These are phyloP conservation scores for Lecanoromycetidae sp. DNA, from an alignment of 2,329 filamentous ascomycete genomes.

Conservation along the genomic window DNA sequence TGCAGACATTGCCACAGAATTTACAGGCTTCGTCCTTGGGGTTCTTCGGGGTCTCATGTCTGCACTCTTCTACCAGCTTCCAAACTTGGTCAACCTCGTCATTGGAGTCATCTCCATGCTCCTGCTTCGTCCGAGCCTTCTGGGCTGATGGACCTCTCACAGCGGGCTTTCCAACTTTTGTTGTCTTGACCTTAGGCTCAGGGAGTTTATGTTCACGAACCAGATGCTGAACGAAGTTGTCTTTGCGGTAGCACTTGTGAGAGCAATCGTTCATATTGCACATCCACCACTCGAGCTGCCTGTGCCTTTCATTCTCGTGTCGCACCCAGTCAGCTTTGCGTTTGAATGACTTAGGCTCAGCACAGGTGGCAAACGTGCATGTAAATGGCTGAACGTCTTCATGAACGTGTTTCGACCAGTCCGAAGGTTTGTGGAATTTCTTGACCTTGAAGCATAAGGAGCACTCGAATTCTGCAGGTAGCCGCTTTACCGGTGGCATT, in stretches of 20 bases:
- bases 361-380: conserved; percentile 74
- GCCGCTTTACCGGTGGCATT: conserved; percentile 59
- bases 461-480: conserved; percentile 85
- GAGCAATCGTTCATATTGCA: conserved; percentile 70
- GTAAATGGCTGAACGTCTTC: conserved; percentile 90
- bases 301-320: conserved; percentile 83
- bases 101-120: conserved; percentile 8
- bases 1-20: conserved; percentile 72
- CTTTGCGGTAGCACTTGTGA: conserved; percentile 73
- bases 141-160: conserved; percentile 21
- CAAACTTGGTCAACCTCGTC: conserved; percentile 52
- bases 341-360: conserved; percentile 83
- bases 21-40: conserved; percentile 70
- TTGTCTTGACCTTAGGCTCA: conserved; percentile 66
- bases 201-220: conserved; percentile 79
- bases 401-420: conserved; percentile 94
- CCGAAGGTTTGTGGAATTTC: conserved; percentile 79
- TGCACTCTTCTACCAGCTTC: conserved; percentile 67
- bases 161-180: conserved; percentile 53
- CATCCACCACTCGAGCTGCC: conserved; percentile 82
- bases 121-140: conserved; percentile 22
- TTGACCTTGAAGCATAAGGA: conserved; percentile 75
- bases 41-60: conserved; percentile 51
- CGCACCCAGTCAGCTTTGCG: conserved; percentile 92
- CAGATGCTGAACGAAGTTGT: conserved; percentile 88